A percentile compares a stretch with the other conserved stretches of the same genome.
phyloP scores from a whole-genome alignment of 2,329 filamentous ascomycete species.

The Graphium sp. region DNA sequence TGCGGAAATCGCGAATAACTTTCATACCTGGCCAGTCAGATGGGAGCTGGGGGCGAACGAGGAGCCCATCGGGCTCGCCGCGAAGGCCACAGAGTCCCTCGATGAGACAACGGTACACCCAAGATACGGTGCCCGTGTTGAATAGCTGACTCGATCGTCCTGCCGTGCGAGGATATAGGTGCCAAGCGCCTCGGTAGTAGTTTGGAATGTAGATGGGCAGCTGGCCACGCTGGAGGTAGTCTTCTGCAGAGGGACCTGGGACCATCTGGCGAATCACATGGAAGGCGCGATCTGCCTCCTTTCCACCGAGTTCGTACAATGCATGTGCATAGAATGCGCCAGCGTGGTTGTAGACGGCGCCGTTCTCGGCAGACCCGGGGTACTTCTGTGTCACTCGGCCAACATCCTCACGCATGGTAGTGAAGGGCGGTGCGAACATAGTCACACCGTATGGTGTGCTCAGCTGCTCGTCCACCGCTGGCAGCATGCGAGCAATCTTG shows the following conservation, averaged over 20 bases:
- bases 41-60: slow-evolving; percentile 31
- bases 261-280: slow-evolving; percentile 33
- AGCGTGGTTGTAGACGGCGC: slow-evolving; percentile 40
- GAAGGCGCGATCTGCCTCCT: slow-evolving; percentile 32
- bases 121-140: slow-evolving; percentile 40
- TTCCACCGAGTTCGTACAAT: slow-evolving; percentile 29
- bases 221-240: slow-evolving; percentile 34
- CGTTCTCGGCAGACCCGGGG: slow-evolving; percentile 40
- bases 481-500: slow-evolving; percentile 25
- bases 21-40: slow-evolving; percentile 28
- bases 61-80: slow-evolving; percentile 27
- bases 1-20: slow-evolving; percentile 29
- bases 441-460: slow-evolving; percentile 33
- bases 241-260: slow-evolving; percentile 30
- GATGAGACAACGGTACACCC: slow-evolving; percentile 36
- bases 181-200: slow-evolving; percentile 36
- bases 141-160: slow-evolving; percentile 39
- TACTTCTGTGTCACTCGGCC: slow-evolving; percentile 42
- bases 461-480: slow-evolving; percentile 31
- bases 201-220: slow-evolving; percentile 40
- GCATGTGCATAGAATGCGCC: slow-evolving; percentile 36
- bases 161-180: slow-evolving; percentile 29
- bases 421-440: slow-evolving; percentile 39
- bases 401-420: slow-evolving; percentile 37
- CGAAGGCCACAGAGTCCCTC: slow-evolving; percentile 36